Evolutionary conservation across 2,329 filamentous ascomycete species (phyloP).

Genomic region (Sporothrix variecibatus): DNA sequence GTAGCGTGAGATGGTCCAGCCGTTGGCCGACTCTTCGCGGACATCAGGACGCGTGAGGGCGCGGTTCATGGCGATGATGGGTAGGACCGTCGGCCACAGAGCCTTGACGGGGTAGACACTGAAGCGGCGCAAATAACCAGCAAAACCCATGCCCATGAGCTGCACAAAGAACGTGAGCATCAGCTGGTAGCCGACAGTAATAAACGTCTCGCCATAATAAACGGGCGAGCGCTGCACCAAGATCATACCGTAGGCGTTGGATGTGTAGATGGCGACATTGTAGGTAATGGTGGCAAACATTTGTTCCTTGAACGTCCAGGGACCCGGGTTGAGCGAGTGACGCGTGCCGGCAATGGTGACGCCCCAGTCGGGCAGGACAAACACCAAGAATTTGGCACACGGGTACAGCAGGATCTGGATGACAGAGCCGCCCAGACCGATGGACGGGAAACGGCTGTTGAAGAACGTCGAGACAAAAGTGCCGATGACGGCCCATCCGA

Average conservation of each 20-base stretch:
- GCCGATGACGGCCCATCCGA: constrained; percentile 43
- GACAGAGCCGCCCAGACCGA: constrained; percentile 41
- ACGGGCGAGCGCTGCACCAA: constrained; percentile 40
- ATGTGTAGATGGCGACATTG: constrained; percentile 42
- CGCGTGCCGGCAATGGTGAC: constrained; percentile 45
- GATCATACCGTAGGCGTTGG: constrained; percentile 42
- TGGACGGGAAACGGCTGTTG: constrained; percentile 44
- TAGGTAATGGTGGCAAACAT: constrained; percentile 46
- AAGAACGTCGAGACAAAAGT: constrained; percentile 47
- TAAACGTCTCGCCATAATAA: constrained; percentile 46
- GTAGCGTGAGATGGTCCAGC: constrained; percentile 49
- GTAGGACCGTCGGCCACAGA: constrained; percentile 47
- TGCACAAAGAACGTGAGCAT: constrained; percentile 45
- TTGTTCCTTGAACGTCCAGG: constrained; percentile 48
- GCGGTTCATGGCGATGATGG: constrained; percentile 41
- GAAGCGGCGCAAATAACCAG: constrained; percentile 44
- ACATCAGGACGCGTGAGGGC: constrained; percentile 39
- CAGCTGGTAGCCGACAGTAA: constrained; percentile 46
- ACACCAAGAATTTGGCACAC: constrained; percentile 48
- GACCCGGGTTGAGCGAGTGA: constrained; percentile 45
- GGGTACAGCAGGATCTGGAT: constrained; percentile 52
- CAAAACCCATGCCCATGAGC: constrained; percentile 48
- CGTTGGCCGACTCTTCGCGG: constrained; percentile 44
- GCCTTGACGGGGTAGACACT: constrained; percentile 43
- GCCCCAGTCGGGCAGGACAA: constrained; percentile 48